Evolutionary conservation across 2,329 filamentous ascomycete species (phyloP), one percentile per base, ranked within the genome.

Genomic region (Penicillium glabrum): DNA sequence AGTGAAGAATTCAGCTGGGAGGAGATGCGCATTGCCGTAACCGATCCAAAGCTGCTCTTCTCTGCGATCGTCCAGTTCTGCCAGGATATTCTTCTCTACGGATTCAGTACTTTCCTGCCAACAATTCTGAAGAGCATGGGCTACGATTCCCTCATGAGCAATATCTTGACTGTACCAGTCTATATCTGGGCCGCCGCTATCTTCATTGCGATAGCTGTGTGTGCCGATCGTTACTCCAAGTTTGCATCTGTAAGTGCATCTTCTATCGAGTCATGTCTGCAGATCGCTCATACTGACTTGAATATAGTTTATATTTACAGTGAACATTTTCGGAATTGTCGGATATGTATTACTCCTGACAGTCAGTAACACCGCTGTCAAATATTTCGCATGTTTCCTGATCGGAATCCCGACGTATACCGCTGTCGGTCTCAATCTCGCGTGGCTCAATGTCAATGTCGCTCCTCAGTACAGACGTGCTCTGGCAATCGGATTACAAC

Each of bases 81-180:
- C 50, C 77, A 80, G 56, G 79, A 82, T 56, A 80, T 81, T 26
- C 69, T 82, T 44, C 72, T 82, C 0, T 85, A 83, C 63, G 83
- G 82, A n/a, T 84, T 85, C 67, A 80, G 77, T 60, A 85, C 82
- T 10, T 86, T 86, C 65, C 70, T 85, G 4, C 84, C 84, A 2
- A 79, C 79, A 1, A 85, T 86, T 60, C 73, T 86, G 47, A 73
- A 77, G 43, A 75, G 74, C 31, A 79, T 84, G 68, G 81, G 82
- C 3, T 84, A 82, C 62, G 69, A 74, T 37, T 76, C 75, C n/a
- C 70, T 84, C 21, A 72, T 80, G 61, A 78, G 79, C 11, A 81
- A 86, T 54, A 79, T 81, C 35, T 71, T 85, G 33, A 85, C 82
- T 4, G 80, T 85, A 1, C 83, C 83, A 0, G 81, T 85, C n/a